phyloP scores from a whole-genome alignment of 495 filamentous ascomycete species.

The Saxophila tyrrhenica region DNA sequence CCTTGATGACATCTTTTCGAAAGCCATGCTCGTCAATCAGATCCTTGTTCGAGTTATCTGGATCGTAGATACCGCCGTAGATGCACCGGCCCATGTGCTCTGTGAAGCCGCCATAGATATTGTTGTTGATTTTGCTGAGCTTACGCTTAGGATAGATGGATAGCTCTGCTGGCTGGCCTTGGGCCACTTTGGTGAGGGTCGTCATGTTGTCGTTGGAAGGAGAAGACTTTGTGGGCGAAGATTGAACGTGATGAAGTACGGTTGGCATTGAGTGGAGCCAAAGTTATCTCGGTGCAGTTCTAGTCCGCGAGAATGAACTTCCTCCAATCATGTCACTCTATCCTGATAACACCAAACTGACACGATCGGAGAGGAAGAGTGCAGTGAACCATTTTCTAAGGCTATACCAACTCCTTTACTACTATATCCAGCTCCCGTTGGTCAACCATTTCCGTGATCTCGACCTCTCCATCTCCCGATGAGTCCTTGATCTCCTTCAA shows the following conservation, averaged over 20 bases:
- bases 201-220: no score
- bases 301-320: no score
- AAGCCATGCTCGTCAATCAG: constrained; percentile 66
- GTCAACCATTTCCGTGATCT: not conserved
- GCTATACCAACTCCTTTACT: no score
- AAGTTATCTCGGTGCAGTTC: no score
- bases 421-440: not conserved
- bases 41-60: constrained; percentile 38
- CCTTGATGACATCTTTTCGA: constrained; percentile 60
- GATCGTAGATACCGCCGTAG: constrained; percentile 76
- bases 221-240: no score
- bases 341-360: no score
- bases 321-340: no score
- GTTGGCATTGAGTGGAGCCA: no score
- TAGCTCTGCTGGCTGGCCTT: constrained; percentile 47
- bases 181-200: constrained; percentile 53
- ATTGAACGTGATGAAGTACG: no score
- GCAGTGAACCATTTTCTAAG: no score
- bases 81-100: constrained; percentile 69
- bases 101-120: constrained; percentile 66
- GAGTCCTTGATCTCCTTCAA: not conserved
- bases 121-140: constrained; percentile 58
- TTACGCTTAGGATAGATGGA: constrained; percentile 47
- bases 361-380: no score
- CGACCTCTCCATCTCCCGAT: not conserved